Evolutionary conservation across 106 monocot genomes (phyloP).

Genomic region (Phalaenopsis equestris): DNA sequence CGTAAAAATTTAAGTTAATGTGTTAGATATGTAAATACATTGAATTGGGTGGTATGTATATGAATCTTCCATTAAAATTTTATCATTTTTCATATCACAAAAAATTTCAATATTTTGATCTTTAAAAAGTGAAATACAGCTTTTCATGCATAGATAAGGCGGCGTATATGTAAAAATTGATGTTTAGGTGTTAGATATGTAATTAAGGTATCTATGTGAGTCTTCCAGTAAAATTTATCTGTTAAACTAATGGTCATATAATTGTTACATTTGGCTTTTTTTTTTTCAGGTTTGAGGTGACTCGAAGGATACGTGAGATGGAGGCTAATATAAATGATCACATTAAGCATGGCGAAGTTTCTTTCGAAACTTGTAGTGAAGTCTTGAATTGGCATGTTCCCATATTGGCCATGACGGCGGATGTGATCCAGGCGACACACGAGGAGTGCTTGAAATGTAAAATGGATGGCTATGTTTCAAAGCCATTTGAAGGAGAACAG

Average conservation of each 20-base stretch:
- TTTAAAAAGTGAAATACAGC: too few relatives aligned
- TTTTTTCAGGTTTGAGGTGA: constrained; percentile 74
- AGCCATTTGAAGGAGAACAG: constrained; percentile 98
- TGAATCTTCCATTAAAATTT: too few relatives aligned
- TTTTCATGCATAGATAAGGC: too few relatives aligned
- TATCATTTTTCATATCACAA: too few relatives aligned
- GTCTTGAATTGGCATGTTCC: constrained; percentile 57
- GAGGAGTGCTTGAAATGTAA: constrained; percentile 77
- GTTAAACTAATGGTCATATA: background rate
- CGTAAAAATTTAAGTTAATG: too few relatives aligned
- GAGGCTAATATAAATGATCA: constrained; percentile 45
- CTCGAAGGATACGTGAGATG: constrained; percentile 72
- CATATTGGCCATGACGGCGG: constrained; percentile 98
- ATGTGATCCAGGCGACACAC: constrained; percentile 95
- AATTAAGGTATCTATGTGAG: too few relatives aligned
- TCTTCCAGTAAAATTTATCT: background rate
- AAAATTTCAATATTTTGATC: too few relatives aligned
- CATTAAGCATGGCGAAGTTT: constrained; percentile 40
- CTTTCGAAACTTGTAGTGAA: constrained; percentile 25
- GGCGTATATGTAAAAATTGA: too few relatives aligned
- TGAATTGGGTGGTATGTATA: too few relatives aligned
- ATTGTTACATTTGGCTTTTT: background rate
- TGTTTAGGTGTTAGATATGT: too few relatives aligned
- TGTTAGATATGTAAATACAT: too few relatives aligned
- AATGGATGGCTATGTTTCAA: constrained; percentile 99